phyloP scores from a whole-genome alignment of 352 stramenopile genomes.

The Pythium aristosporum region DNA sequence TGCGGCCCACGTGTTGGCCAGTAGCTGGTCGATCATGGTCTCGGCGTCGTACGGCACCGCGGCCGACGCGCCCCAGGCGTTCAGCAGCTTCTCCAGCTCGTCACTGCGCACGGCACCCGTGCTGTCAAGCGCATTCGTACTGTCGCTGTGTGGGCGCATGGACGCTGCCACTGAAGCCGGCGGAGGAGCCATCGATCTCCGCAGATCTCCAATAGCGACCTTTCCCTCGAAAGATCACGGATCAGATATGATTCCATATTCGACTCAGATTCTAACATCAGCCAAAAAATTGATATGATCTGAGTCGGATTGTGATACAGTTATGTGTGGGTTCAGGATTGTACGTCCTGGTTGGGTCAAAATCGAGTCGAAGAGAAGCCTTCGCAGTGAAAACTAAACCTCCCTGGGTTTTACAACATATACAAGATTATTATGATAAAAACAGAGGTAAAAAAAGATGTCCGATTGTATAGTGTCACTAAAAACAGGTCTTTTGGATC shows the following conservation, averaged over 20 bases:
- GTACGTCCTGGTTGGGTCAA: not conserved
- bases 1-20: slow-evolving; percentile 55
- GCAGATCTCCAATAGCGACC: not conserved
- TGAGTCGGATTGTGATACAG: not conserved
- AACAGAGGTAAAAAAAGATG: not conserved
- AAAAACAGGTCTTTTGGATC: slow-evolving; percentile 9
- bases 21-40: slow-evolving; percentile 78
- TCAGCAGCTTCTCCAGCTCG: slow-evolving; percentile 65
- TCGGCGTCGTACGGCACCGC: slow-evolving; percentile 56
- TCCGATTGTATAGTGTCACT: not conserved
- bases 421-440: not conserved
- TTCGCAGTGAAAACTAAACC: not conserved
- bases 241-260: not conserved
- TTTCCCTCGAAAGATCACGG: slow-evolving; percentile 11
- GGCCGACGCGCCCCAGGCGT: slow-evolving; percentile 24
- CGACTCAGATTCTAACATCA: slow-evolving; percentile 3
- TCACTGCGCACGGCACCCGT: slow-evolving; percentile 31
- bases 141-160: not conserved
- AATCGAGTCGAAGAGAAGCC: not conserved
- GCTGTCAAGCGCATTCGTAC: not conserved
- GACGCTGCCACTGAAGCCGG: not conserved
- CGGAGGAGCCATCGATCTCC: not conserved
- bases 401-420: slow-evolving; percentile 20
- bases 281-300: too few species aligned
- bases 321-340: not conserved